Percentiles rank a stretch among this genome's conserved stretches.
Conservation (phyloP, 1,284 basidiomycete species). For the Spongiforma sp. region DNA sequence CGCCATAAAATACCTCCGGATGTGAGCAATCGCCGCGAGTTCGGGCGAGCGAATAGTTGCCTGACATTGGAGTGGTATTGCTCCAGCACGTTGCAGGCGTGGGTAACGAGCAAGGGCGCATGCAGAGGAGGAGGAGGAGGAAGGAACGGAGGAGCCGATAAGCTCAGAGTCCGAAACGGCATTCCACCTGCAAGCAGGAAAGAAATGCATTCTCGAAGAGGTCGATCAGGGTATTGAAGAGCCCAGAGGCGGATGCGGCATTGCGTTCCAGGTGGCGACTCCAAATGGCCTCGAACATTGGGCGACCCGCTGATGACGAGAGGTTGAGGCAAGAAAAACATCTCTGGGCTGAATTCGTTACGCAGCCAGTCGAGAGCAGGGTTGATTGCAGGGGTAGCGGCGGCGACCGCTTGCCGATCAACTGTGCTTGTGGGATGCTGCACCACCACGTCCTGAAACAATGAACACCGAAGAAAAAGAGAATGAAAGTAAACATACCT, state of each 20-base stretch:
- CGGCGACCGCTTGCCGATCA: background rate
- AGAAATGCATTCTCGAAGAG: background rate
- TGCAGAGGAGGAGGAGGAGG: background rate
- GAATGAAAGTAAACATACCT: no score
- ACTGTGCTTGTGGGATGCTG: background rate
- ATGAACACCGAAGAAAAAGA: background rate
- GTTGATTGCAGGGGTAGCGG: background rate
- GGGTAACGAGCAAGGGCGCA: background rate
- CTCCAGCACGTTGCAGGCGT: background rate
- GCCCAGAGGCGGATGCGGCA: background rate
- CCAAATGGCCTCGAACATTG: background rate
- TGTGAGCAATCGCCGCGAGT: background rate
- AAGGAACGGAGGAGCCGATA: background rate
- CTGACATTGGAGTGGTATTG: background rate
- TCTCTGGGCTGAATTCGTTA: background rate
- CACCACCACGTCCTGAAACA: background rate
- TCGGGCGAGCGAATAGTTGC: background rate
- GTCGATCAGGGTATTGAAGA: background rate
- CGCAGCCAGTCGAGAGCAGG: background rate
- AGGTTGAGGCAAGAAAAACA: background rate
- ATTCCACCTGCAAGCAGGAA: background rate
- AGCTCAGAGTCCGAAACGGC: background rate
- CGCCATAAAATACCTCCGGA: background rate
- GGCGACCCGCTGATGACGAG: no score
- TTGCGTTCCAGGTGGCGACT: background rate